A percentile compares a stretch with the other conserved stretches of the same genome.
Evolutionary conservation across 1,284 basidiomycete genomes (phyloP).

Genomic region (Trametes hirsuta): DNA sequence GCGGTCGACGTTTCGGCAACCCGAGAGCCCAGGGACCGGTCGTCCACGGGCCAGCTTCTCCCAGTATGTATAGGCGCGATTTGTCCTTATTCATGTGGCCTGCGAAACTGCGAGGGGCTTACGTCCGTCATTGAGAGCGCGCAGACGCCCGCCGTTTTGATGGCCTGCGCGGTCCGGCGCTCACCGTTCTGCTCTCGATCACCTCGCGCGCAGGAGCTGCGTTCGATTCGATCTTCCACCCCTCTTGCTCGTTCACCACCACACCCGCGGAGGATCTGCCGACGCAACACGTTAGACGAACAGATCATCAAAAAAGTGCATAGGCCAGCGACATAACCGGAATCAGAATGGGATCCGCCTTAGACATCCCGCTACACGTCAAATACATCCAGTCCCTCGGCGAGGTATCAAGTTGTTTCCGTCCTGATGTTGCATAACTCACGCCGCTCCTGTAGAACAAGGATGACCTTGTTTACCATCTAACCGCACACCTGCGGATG

Average conservation of each 20-base stretch:
- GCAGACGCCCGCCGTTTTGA: too few relatives aligned
- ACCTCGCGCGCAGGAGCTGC: too few relatives aligned
- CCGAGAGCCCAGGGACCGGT: background rate
- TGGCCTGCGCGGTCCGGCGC: too few relatives aligned
- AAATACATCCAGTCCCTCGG: slow-evolving; percentile 38
- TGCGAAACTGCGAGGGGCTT: background rate
- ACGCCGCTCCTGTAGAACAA: slow-evolving; percentile 56
- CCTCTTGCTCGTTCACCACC: too few relatives aligned
- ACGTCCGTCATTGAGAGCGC: too few relatives aligned
- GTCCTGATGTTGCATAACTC: background rate
- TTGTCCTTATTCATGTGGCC: background rate
- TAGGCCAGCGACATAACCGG: background rate
- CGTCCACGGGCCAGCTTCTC: background rate
- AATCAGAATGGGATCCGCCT: slow-evolving; percentile 9
- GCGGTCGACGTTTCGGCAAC: background rate
- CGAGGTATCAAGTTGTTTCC: slow-evolving; percentile 22
- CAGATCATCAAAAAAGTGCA: background rate
- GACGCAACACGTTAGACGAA: too few relatives aligned
- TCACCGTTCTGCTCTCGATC: too few relatives aligned
- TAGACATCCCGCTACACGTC: slow-evolving; percentile 34
- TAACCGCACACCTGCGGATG: slow-evolving; percentile 92
- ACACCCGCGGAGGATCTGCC: too few relatives aligned
- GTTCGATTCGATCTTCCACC: too few relatives aligned
- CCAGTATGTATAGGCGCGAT: background rate
- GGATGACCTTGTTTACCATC: slow-evolving; percentile 89